Conservation (phyloP, 163 green algal species). For the Chlorella variabilis region DNA sequence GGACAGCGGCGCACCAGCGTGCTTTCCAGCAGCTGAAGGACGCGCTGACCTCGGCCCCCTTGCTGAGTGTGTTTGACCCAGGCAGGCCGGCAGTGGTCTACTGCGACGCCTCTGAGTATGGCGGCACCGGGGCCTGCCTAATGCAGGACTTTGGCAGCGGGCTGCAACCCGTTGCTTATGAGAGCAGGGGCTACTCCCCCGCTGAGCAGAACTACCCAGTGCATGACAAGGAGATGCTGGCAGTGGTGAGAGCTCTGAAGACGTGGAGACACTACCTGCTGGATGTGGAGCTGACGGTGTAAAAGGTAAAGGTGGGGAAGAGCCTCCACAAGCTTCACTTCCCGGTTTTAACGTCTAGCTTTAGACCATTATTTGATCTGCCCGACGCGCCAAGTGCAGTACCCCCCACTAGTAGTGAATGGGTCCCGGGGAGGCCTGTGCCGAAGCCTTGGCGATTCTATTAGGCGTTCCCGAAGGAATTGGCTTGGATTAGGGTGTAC, state of each 20-base stretch:
- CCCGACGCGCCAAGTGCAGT: too few species aligned
- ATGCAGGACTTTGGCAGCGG: slow-evolving; percentile 39
- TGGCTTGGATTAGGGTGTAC: too few species aligned
- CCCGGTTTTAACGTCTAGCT: too few species aligned
- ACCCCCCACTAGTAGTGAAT: too few species aligned
- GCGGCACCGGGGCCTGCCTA: slow-evolving; percentile 48
- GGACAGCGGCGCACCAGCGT: slow-evolving; percentile 31
- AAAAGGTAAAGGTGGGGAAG: too few species aligned
- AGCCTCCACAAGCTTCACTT: too few species aligned
- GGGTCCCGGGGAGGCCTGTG: too few species aligned
- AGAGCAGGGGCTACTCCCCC: slow-evolving; percentile 31
- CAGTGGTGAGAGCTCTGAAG: slow-evolving; percentile 36
- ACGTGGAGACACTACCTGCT: slow-evolving; percentile 52
- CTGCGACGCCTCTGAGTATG: slow-evolving; percentile 54
- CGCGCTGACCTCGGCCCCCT: slow-evolving; percentile 26
- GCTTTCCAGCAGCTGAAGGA: slow-evolving; percentile 53
- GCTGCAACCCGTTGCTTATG: slow-evolving; percentile 47
- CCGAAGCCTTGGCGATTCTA: too few species aligned
- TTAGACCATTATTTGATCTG: too few species aligned
- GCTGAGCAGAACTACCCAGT: slow-evolving; percentile 54
- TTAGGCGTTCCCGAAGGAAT: too few species aligned
- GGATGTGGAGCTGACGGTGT: slow-evolving; percentile 29
- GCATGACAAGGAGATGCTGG: slow-evolving; percentile 56
- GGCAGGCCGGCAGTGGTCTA: slow-evolving; percentile 1
- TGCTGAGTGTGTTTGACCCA: slow-evolving; percentile 21